Conservation (phyloP, 2,329 filamentous ascomycete species). For the Magnaporthiopsis poae region DNA sequence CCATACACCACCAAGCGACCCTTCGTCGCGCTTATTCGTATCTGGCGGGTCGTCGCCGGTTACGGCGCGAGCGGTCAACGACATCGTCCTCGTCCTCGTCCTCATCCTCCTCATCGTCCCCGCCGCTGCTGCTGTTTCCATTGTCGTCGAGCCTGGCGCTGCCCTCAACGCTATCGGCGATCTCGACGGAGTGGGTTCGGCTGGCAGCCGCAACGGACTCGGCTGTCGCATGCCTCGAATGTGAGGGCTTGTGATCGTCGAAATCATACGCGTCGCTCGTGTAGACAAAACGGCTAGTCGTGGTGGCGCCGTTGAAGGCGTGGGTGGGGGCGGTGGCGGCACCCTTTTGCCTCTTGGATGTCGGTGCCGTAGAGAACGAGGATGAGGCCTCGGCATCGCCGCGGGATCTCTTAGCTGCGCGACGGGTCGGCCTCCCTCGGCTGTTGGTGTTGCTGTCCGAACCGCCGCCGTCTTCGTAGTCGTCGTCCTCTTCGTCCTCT, state of each 20-base stretch:
- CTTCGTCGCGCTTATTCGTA: not conserved
- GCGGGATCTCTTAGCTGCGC: not conserved
- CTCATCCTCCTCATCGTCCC: slow-evolving; percentile 3
- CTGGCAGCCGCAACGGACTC: not conserved
- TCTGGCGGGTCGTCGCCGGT: slow-evolving; percentile 1
- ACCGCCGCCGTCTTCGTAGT: slow-evolving; percentile 4
- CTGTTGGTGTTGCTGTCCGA: slow-evolving; percentile 2
- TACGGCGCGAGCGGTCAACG: slow-evolving; percentile 3
- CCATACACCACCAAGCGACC: too few relatives aligned
- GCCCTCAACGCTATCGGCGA: not conserved
- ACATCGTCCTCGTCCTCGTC: slow-evolving; percentile 6
- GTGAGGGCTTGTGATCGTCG: not conserved
- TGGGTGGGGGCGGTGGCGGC: not conserved
- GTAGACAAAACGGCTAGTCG: not conserved
- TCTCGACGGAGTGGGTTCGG: not conserved
- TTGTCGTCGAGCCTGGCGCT: not conserved
- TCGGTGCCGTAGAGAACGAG: not conserved
- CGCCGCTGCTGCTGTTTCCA: not conserved
- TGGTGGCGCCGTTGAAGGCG: not conserved
- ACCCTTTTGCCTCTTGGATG: not conserved
- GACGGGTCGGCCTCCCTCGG: not conserved
- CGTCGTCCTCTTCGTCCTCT: slow-evolving; percentile 5
- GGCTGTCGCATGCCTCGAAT: not conserved
- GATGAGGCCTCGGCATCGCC: not conserved
- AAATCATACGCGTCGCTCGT: not conserved